These are phyloP conservation scores for Cladochytrium replicatum DNA, from an alignment of 192 early-diverging fungal genomes.

Conservation along the genomic window DNA sequence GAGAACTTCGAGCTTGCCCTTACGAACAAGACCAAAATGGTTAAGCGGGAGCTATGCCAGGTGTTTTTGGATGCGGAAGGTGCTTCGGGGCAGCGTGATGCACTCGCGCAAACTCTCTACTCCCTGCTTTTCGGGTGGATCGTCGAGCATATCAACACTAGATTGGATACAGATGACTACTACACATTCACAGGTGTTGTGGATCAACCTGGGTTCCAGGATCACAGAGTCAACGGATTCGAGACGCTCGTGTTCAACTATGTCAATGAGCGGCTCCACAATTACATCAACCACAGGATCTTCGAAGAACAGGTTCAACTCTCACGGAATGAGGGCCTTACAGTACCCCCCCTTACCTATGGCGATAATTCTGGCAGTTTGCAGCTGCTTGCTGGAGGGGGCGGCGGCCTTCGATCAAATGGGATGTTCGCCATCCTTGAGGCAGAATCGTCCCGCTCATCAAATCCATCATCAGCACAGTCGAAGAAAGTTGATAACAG, in stretches of 20 bases:
- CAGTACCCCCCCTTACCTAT: too few relatives aligned
- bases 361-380: too few relatives aligned
- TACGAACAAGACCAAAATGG: slow-evolving; percentile 58
- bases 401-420: too few relatives aligned
- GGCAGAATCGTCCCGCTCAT: background rate
- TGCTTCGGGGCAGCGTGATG: slow-evolving; percentile 66
- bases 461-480: background rate
- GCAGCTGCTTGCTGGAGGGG: too few relatives aligned
- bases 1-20: slow-evolving; percentile 50
- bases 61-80: slow-evolving; percentile 68
- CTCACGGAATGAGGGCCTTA: background rate
- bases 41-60: slow-evolving; percentile 65
- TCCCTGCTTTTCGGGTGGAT: slow-evolving; percentile 64
- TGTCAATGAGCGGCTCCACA: slow-evolving; percentile 7
- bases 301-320: background rate
- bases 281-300: background rate
- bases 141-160: slow-evolving; percentile 68
- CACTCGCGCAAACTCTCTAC: slow-evolving; percentile 63
- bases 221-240: slow-evolving; percentile 8
- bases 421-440: background rate
- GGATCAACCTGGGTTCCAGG: slow-evolving; percentile 46
- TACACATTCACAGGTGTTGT: slow-evolving; percentile 64
- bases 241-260: slow-evolving; percentile 18
- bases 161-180: slow-evolving; percentile 56
- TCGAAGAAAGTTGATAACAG: background rate